Evolutionary conservation across 306 rosid genomes (phyloP).

Genomic region (Hippophae tibetana): DNA sequence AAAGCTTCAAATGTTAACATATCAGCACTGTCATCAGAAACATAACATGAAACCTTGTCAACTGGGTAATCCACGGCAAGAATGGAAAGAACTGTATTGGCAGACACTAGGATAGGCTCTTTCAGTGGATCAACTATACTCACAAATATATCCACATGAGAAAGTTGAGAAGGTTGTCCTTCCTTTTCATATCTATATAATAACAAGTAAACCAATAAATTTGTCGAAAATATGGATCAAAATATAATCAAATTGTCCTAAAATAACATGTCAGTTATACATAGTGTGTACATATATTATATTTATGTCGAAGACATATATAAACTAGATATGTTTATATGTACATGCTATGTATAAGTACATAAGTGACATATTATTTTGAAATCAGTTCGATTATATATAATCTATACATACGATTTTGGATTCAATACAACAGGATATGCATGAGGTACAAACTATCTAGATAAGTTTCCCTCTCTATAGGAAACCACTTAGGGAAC

Average conservation of each 20-base stretch:
- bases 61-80: slow-evolving; percentile 61
- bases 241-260: neutral
- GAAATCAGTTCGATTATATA: too few species aligned
- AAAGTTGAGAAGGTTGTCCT: slow-evolving; percentile 47
- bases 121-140: slow-evolving; percentile 48
- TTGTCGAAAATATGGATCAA: neutral
- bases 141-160: slow-evolving; percentile 46
- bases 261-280: too few species aligned
- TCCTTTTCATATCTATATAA: slow-evolving; percentile 54
- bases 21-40: slow-evolving; percentile 66
- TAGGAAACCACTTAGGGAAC: slow-evolving; percentile 58
- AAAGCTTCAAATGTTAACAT: slow-evolving; percentile 59
- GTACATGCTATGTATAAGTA: too few species aligned
- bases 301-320: too few species aligned
- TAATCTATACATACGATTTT: too few species aligned
- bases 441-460: slow-evolving; percentile 54
- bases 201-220: neutral
- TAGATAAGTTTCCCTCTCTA: slow-evolving; percentile 50
- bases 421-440: neutral
- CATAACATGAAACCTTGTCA: slow-evolving; percentile 60
- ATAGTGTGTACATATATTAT: too few species aligned
- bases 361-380: too few species aligned
- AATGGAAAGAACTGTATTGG: slow-evolving; percentile 64
- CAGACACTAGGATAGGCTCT: slow-evolving; percentile 55
- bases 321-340: too few species aligned